Conservation (phyloP, 371 early-diverging fungal species). For the Apophysomyces sp. region DNA sequence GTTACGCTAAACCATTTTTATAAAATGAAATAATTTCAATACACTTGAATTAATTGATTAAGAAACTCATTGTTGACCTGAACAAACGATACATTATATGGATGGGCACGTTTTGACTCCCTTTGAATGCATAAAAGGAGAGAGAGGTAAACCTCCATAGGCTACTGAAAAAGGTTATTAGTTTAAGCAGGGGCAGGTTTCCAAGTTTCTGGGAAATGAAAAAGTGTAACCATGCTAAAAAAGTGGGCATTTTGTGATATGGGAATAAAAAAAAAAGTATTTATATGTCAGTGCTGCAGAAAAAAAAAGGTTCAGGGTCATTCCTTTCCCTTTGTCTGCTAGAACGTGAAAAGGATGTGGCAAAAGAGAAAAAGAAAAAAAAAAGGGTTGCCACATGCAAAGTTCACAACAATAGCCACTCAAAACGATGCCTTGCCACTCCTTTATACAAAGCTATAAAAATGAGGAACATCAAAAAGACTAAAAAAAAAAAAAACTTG, state of each 20-base stretch:
- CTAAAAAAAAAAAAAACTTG: background rate
- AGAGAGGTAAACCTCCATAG: background rate
- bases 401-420: background rate
- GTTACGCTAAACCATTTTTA: background rate
- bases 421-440: background rate
- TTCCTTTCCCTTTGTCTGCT: background rate
- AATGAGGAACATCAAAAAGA: background rate
- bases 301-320: background rate
- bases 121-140: background rate
- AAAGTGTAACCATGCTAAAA: background rate
- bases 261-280: background rate
- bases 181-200: background rate
- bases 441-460: background rate
- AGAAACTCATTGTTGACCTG: too few relatives aligned
- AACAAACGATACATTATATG: too few relatives aligned
- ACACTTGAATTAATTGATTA: too few relatives aligned
- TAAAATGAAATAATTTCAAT: background rate
- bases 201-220: background rate
- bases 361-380: background rate
- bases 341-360: slow-evolving; percentile 1
- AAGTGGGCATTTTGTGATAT: too few relatives aligned
- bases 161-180: background rate
- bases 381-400: background rate
- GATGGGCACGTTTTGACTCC: background rate
- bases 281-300: background rate